Evolutionary conservation across 2,329 filamentous ascomycete species (phyloP).

Genomic region (Arthroderma uncinatum): DNA sequence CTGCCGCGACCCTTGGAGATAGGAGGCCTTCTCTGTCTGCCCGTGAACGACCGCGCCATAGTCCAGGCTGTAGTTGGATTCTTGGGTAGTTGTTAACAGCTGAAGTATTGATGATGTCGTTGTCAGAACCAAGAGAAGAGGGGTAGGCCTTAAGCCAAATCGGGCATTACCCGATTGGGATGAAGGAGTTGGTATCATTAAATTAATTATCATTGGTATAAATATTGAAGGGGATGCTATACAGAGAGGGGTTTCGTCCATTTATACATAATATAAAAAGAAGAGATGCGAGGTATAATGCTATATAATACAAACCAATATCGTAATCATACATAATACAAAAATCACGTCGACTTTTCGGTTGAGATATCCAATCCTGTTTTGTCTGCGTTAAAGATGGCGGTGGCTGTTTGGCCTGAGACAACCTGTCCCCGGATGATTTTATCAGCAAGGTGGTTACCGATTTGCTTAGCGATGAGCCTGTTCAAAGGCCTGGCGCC

Average conservation of each 20-base stretch:
- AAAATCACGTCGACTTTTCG: constrained; percentile 13
- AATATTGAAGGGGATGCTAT: background rate
- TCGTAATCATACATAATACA: background rate
- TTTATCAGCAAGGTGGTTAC: constrained; percentile 77
- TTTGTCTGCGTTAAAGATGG: constrained; percentile 54
- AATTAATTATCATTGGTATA: background rate
- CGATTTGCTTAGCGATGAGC: constrained; percentile 79
- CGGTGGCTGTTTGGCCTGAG: constrained; percentile 60
- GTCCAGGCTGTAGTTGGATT: background rate
- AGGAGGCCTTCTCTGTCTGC: background rate
- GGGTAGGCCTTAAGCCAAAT: background rate
- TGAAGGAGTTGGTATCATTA: background rate
- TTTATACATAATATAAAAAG: constrained; percentile 1
- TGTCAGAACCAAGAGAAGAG: background rate
- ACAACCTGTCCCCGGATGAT: constrained; percentile 80
- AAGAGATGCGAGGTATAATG: background rate
- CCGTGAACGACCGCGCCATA: background rate
- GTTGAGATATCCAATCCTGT: constrained; percentile 45
- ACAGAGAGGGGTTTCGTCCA: constrained; percentile 1
- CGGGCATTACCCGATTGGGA: background rate
- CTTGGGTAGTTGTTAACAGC: background rate
- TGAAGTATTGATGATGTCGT: background rate
- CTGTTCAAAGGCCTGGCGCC: constrained; percentile 85
- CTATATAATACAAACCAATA: constrained; percentile 3
- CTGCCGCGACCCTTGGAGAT: background rate